Base-by-base conservation (phyloP, 2,329 filamentous ascomycete species). In the Fusarium haematococcum region DNA sequence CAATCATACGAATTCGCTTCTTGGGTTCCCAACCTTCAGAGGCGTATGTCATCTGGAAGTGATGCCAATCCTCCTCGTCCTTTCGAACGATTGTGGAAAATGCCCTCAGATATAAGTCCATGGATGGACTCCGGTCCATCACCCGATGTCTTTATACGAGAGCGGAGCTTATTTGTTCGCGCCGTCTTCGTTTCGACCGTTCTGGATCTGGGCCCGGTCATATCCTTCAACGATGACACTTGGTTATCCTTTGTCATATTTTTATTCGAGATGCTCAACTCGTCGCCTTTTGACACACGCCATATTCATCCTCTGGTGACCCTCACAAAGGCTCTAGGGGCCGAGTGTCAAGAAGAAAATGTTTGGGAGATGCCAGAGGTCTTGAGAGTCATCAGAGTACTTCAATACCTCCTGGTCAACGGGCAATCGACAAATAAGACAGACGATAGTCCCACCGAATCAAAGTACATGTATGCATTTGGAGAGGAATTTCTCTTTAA, bases 241-340 rank as follows among this genome's bases (percentile, higher is more conserved):
- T 64, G 50, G 41, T 2, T 27, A 7, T 7, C 5, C 1, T 69
- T 59, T 14, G 16, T 54, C 1, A 20, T 5, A 3, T 63, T 52
- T 18, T 1, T 70, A 0, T 32, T 65, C n/a, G 14, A 30, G 1
- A 39, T 65, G 35, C 14, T 39, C 30, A 25, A 23, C 1, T 37
- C 0, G 0, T 0, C 18, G 9, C 1, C 11, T 14, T 2, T 13
- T 13, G 3, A 32, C 1, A 16, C 16, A 2, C 3, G 6, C 4
- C 18, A 16, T 8, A 1, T 3, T 0, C 65, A 70, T 16, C 65
- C 59, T 5, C 13, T 70, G 14, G 18, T 58, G 16, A 11, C 35
- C 6, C 59, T 70, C 1, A 3, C 35, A 1, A 32, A 27, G 8
- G 30, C 7, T 18, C 18, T 70, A 4, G 68, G 65, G 4, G 59